Conservation (phyloP, 176 grass and related monocot species). For the Cenchrus fungigraminus region DNA sequence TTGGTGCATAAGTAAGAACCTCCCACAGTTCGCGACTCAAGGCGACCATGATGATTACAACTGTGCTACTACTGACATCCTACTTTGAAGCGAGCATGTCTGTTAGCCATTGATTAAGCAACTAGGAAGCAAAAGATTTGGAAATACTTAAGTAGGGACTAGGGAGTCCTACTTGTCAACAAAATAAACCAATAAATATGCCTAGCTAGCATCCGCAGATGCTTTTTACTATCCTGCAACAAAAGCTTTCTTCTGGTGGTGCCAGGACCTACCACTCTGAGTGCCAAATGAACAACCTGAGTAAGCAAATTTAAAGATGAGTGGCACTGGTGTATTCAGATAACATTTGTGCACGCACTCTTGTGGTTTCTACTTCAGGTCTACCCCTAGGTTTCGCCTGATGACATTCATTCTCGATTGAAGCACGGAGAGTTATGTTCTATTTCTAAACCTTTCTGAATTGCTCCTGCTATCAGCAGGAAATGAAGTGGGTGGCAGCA, state of each 20-base stretch:
- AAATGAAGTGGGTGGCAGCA: neutral
- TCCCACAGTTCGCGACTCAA: neutral
- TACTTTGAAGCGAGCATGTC: neutral
- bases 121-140: neutral
- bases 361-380: neutral
- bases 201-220: neutral
- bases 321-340: neutral
- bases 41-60: neutral
- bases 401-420: neutral
- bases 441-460: neutral
- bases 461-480: neutral
- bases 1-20: neutral
- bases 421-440: neutral
- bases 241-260: neutral
- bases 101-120: neutral
- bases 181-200: neutral
- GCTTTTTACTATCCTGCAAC: neutral
- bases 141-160: neutral
- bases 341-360: neutral
- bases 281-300: neutral
- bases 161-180: neutral
- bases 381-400: neutral
- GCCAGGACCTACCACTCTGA: neutral
- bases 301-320: neutral
- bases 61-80: neutral